Evolutionary conservation across 1,284 basidiomycete genomes (phyloP).

Genomic region (Retiboletus flavoniger): DNA sequence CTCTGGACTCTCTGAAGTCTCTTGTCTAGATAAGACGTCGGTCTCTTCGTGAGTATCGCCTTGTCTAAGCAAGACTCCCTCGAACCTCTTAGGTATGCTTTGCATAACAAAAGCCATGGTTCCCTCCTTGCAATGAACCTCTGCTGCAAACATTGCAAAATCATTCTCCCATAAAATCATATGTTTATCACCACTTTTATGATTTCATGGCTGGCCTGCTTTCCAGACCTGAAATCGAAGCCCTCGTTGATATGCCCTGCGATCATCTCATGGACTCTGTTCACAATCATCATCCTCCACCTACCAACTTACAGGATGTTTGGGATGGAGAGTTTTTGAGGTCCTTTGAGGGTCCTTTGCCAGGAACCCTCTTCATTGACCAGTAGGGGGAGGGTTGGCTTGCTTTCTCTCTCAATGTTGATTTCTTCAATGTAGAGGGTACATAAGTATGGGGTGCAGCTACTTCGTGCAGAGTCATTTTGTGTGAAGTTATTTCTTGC

Average conservation of each 20-base stretch:
- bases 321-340: conserved; percentile 5
- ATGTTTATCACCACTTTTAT: conserved; percentile 3
- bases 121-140: neutral
- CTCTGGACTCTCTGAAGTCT: too few species aligned
- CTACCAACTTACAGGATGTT: neutral
- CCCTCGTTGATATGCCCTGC: neutral
- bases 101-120: conserved; percentile 1
- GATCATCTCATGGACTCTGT: conserved; percentile 1
- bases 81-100: too few species aligned
- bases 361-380: neutral
- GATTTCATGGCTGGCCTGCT: conserved; percentile 1
- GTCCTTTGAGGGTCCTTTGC: neutral
- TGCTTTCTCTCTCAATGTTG: neutral
- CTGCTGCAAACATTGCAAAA: neutral
- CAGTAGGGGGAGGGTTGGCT: neutral
- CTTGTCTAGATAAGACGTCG: too few species aligned
- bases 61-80: too few species aligned
- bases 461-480: too few species aligned
- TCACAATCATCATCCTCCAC: neutral
- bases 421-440: neutral
- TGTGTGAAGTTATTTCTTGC: neutral
- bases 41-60: too few species aligned
- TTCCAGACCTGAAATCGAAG: neutral
- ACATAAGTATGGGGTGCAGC: neutral
- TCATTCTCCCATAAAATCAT: conserved; percentile 5